Evolutionary conservation across 108 stramenopile species (phyloP), one percentile per base, ranked within the genome.

Genomic region (Cyclotella choctawhatcheeana): DNA sequence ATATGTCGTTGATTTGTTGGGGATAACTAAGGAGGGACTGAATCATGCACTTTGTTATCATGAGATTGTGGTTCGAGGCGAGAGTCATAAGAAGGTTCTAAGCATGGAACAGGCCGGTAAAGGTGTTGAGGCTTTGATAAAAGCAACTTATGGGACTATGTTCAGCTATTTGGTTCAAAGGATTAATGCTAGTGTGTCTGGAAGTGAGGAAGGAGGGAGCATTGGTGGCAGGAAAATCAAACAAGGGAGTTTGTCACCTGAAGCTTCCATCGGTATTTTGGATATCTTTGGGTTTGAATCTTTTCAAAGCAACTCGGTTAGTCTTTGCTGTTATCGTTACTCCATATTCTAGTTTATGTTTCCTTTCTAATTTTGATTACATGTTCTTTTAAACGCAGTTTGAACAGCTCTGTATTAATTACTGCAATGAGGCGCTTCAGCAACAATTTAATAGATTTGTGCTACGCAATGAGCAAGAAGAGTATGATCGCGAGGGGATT

Each of bases 241-340:
- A n/a, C n/a, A n/a, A n/a, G n/a, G n/a, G n/a, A n/a, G n/a, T n/a
- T n/a, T n/a, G n/a, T n/a, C n/a, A n/a, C n/a, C n/a, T n/a, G n/a
- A n/a, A 27, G 89, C 92, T 17, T 51, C 82, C 27, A 96, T 98
- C 67, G 97, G 97, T 68, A 86, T 99, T 17, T 75, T 99, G 33
- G 98, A 99, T 79, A 99, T 99, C 53, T 99, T 98, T 86, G 98
- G 98, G 7, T 99, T 99, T 67, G 97, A 99, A 79, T 88, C 81
- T 55, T 96, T 98, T 83, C 77, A 87, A 61, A 79, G 70, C 20
- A 95, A 97, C 65, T 74, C 74, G 55, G 55, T 56, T 12, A 31
- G 55, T 27, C 5, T 14, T n/a, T n/a, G n/a, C n/a, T n/a, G n/a
- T n/a, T n/a, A n/a, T n/a, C n/a, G n/a, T n/a, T n/a, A n/a, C n/a